phyloP scores from a whole-genome alignment of 331 rosid species.

The Arachis monticola region DNA sequence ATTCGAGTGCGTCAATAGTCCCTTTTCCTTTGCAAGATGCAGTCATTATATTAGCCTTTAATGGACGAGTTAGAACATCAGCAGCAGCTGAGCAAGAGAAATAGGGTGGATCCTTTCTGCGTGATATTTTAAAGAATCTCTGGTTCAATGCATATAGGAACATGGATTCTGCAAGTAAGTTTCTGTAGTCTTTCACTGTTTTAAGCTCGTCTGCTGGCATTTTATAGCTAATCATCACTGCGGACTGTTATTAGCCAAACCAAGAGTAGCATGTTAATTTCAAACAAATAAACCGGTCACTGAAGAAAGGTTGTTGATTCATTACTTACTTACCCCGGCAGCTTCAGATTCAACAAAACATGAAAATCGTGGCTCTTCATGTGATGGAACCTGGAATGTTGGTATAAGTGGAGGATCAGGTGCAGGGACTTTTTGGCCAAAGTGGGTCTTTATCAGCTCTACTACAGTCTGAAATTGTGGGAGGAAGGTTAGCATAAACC shows the following conservation, averaged over 20 bases:
- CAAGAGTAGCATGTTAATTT: constrained; percentile 34
- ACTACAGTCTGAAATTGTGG: constrained; percentile 70
- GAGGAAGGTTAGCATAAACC: constrained; percentile 36
- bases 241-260: constrained; percentile 64
- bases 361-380: constrained; percentile 84
- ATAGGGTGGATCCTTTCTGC: constrained; percentile 89
- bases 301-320: constrained; percentile 35
- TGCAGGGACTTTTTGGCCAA: constrained; percentile 73
- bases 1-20: constrained; percentile 78
- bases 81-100: constrained; percentile 93
- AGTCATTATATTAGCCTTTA: constrained; percentile 90
- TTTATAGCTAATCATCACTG: constrained; percentile 97
- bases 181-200: constrained; percentile 86
- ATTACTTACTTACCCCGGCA: constrained; percentile 83
- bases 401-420: constrained; percentile 71
- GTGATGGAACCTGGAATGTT: constrained; percentile 74
- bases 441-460: constrained; percentile 83
- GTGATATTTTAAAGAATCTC: constrained; percentile 92
- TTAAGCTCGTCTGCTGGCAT: constrained; percentile 73
- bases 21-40: constrained; percentile 89
- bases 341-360: constrained; percentile 97
- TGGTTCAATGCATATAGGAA: constrained; percentile 89
- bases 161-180: constrained; percentile 93
- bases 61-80: constrained; percentile 81
- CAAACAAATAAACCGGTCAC: constrained; percentile 2